Evolutionary conservation across 208 protist species (phyloP).

Genomic region (Entamoeba nuttalli): DNA sequence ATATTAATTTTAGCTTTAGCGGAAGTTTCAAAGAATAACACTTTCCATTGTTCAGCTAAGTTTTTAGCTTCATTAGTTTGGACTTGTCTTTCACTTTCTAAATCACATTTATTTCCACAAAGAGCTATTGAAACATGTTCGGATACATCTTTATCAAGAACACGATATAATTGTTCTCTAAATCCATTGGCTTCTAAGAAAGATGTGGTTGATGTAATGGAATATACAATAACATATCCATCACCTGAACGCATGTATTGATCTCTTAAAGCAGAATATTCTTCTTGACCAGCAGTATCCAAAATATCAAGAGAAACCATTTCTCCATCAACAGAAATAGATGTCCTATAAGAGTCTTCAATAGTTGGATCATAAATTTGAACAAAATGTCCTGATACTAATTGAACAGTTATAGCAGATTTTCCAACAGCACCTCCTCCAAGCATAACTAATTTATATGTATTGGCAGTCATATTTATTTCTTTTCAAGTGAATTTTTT

Average conservation of each 20-base stretch:
- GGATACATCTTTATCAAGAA: neutral
- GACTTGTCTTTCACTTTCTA: slow-evolving; percentile 10
- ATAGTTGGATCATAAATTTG: neutral
- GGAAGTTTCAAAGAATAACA: slow-evolving; percentile 33
- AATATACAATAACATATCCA: neutral
- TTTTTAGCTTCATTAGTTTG: neutral
- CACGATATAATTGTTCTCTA: slow-evolving; percentile 45
- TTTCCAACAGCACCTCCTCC: neutral
- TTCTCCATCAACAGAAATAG: neutral
- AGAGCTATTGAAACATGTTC: slow-evolving; percentile 35
- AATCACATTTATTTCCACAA: slow-evolving; percentile 48
- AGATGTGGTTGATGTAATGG: neutral
- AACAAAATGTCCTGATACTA: neutral
- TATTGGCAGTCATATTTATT: neutral
- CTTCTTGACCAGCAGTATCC: slow-evolving; percentile 57
- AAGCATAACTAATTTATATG: neutral
- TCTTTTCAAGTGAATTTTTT: neutral
- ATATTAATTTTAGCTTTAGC: slow-evolving; percentile 34
- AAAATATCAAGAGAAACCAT: slow-evolving; percentile 48
- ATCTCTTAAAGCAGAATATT: slow-evolving; percentile 29
- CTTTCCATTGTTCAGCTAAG: neutral
- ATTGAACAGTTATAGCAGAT: neutral
- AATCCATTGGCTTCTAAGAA: slow-evolving; percentile 49
- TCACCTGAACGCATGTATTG: neutral
- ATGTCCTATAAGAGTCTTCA: neutral